These are phyloP conservation scores for Pleurotus sapidus DNA, from an alignment of 768 basidiomycete species.

Conservation along the genomic window DNA sequence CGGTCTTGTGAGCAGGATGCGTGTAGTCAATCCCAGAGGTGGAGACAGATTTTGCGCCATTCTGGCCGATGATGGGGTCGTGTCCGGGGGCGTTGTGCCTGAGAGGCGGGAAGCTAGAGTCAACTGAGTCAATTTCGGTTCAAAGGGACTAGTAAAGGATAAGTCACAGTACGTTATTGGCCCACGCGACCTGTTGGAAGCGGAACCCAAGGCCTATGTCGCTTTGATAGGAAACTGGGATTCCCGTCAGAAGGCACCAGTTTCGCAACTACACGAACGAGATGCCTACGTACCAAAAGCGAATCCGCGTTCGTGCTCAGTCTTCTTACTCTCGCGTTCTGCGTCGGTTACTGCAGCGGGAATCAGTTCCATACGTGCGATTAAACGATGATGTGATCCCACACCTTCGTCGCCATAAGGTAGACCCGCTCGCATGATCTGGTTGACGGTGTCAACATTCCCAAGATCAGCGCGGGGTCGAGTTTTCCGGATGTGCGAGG, in stretches of 20 bases:
- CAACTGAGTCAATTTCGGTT: background rate
- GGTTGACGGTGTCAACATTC: slow-evolving; percentile 7
- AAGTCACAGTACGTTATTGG: background rate
- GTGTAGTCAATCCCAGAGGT: background rate
- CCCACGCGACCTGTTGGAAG: background rate
- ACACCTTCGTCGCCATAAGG: slow-evolving; percentile 27
- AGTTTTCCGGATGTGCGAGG: slow-evolving; percentile 24
- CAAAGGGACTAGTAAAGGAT: background rate
- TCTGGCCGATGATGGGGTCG: background rate
- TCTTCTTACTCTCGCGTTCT: background rate
- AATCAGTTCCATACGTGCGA: background rate
- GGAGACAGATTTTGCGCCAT: background rate
- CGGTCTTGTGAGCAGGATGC: background rate
- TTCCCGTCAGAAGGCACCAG: background rate
- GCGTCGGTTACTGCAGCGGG: background rate
- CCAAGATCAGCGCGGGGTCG: slow-evolving; percentile 22
- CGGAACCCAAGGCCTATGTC: slow-evolving; percentile 2
- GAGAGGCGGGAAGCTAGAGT: background rate
- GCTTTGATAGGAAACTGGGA: slow-evolving; percentile 1
- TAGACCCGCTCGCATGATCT: slow-evolving; percentile 29
- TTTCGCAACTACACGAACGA: too few species aligned
- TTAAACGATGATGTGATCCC: too few species aligned
- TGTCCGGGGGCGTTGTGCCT: background rate
- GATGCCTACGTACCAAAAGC: background rate
- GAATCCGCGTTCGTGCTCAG: background rate